Evolutionary conservation across 1,139 yeast genomes (phyloP).

Genomic region (Hansenula sp.): DNA sequence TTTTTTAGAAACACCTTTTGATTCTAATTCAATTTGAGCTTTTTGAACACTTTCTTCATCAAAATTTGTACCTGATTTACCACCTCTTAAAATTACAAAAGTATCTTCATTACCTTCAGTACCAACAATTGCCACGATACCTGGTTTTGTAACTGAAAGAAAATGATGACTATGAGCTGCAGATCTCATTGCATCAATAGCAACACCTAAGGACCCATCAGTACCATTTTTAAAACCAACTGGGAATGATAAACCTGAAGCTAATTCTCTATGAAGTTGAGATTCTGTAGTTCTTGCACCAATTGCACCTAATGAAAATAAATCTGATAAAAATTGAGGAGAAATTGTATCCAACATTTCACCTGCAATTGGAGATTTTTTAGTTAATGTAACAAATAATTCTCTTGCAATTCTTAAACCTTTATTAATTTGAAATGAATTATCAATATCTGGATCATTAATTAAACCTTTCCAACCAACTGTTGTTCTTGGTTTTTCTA

Average conservation of each 20-base stretch:
- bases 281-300: conserved; percentile 99
- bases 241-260: conserved; percentile 96
- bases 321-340: conserved; percentile 93
- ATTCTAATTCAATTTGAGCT: conserved; percentile 61
- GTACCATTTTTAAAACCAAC: conserved; percentile 98
- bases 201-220: conserved; percentile 90
- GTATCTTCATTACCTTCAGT: conserved; percentile 91
- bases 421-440: conserved; percentile 90
- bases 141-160: conserved; percentile 95
- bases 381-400: conserved; percentile 79
- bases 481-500: conserved; percentile 97
- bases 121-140: conserved; percentile 92
- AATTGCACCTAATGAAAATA: conserved; percentile 92
- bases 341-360: conserved; percentile 98
- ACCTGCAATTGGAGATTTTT: conserved; percentile 83
- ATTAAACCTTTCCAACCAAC: conserved; percentile 99
- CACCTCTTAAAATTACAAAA: conserved; percentile 91
- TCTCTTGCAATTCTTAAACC: conserved; percentile 87
- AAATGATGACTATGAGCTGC: conserved; percentile 93
- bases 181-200: conserved; percentile 90
- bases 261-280: conserved; percentile 94
- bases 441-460: conserved; percentile 93
- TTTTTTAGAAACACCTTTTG: conserved; percentile 41
- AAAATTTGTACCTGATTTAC: conserved; percentile 89
- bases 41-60: conserved; percentile 73